These are phyloP conservation scores for Pythium oligandrum DNA, from an alignment of 352 stramenopile species.

Conservation along the genomic window DNA sequence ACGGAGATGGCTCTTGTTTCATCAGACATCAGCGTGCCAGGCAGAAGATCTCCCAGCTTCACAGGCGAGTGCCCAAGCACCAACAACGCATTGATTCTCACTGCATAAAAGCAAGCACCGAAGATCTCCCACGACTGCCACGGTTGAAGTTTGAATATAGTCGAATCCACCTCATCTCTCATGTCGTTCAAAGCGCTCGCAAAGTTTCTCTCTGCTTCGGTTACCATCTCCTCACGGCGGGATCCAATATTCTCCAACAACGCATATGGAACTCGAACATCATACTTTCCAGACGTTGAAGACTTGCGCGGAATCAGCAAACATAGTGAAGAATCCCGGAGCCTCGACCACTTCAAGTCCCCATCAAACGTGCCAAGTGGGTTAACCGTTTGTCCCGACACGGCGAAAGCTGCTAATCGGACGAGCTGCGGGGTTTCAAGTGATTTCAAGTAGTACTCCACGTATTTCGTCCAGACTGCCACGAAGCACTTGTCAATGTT, in stretches of 20 bases:
- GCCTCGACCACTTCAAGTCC: constrained; percentile 16
- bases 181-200: constrained; percentile 8
- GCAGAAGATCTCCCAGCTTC: constrained; percentile 16
- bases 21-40: constrained; percentile 15
- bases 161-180: constrained; percentile 4
- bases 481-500: constrained; percentile 6
- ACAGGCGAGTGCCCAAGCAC: constrained; percentile 20
- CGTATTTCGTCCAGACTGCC: constrained; percentile 5
- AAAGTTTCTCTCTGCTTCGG: constrained; percentile 5
- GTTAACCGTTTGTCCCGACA: constrained; percentile 11
- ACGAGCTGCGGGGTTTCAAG: constrained; percentile 8
- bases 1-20: constrained; percentile 8
- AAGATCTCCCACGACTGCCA: constrained; percentile 22
- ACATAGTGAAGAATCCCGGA: constrained; percentile 24
- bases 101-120: constrained; percentile 31
- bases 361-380: constrained; percentile 11
- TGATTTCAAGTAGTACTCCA: constrained; percentile 2
- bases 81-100: constrained; percentile 30
- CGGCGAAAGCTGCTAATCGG: constrained; percentile 10
- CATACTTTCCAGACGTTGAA: constrained; percentile 7
- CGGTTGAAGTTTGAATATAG: constrained; percentile 9
- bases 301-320: constrained; percentile 17
- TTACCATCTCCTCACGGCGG: constrained; percentile 1
- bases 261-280: constrained; percentile 16
- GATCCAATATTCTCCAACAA: constrained; percentile 14